A percentile compares a stretch with the other conserved stretches of the same genome.
phyloP scores from a whole-genome alignment of 805 yeast species.

The Lachancea kluyveri region DNA sequence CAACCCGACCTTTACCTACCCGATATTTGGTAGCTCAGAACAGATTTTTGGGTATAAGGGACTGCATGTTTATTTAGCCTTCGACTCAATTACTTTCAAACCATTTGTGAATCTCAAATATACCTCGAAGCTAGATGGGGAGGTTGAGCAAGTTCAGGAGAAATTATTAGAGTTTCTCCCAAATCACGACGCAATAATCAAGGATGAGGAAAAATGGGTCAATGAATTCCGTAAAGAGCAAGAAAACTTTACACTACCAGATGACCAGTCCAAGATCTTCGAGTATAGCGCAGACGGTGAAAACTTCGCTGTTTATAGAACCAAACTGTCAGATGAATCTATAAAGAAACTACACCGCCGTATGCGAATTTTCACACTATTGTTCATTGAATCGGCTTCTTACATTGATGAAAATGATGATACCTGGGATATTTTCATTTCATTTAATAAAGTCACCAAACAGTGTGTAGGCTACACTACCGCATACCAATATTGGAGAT shows the following conservation, averaged over 20 bases:
- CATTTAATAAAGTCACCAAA: constrained; percentile 33
- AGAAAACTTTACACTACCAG: constrained; percentile 35
- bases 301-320: constrained; percentile 45
- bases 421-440: constrained; percentile 71
- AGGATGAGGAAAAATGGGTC: constrained; percentile 67
- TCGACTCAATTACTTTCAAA: constrained; percentile 66
- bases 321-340: constrained; percentile 27
- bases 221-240: constrained; percentile 46
- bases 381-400: constrained; percentile 92
- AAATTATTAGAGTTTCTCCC: constrained; percentile 58
- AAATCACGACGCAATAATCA: constrained; percentile 43
- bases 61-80: constrained; percentile 57
- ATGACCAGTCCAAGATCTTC: constrained; percentile 28
- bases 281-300: constrained; percentile 34
- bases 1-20: constrained; percentile 80
- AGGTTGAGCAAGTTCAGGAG: constrained; percentile 51
- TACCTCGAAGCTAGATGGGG: constrained; percentile 43
- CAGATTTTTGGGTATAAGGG: constrained; percentile 79
- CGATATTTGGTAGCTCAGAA: constrained; percentile 89
- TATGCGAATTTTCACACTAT: constrained; percentile 70
- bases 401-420: constrained; percentile 72
- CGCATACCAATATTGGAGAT: constrained; percentile 77
- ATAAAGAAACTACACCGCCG: constrained; percentile 53
- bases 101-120: constrained; percentile 66
- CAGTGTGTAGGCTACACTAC: constrained; percentile 76